Conservation (phyloP, 768 basidiomycete genomes). For the Solioccasus polychromus region DNA sequence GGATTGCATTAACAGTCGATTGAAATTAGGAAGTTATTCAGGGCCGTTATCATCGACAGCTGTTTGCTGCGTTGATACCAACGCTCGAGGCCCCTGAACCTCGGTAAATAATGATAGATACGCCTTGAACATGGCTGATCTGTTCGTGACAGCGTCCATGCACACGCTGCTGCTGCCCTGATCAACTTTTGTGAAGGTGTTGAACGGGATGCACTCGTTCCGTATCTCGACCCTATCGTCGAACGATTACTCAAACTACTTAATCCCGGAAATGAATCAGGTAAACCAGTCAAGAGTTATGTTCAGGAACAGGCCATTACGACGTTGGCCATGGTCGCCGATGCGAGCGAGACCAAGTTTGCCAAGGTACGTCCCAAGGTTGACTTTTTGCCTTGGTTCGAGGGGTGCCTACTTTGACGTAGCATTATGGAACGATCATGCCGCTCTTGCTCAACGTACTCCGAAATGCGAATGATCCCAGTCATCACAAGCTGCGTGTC, state of each 20-base stretch:
- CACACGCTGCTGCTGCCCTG: slow-evolving; percentile 82
- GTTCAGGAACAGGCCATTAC: slow-evolving; percentile 89
- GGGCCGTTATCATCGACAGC: slow-evolving; percentile 59
- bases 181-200: slow-evolving; percentile 93
- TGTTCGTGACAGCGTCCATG: slow-evolving; percentile 58
- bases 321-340: slow-evolving; percentile 86
- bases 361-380: slow-evolving; percentile 47
- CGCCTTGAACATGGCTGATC: background rate
- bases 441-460: slow-evolving; percentile 76
- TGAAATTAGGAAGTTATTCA: slow-evolving; percentile 69
- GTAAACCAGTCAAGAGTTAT: slow-evolving; percentile 48
- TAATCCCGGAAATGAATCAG: slow-evolving; percentile 46
- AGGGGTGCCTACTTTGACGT: too few species aligned
- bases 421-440: slow-evolving; percentile 82
- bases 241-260: slow-evolving; percentile 58
- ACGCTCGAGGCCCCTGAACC: slow-evolving; percentile 74
- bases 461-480: slow-evolving; percentile 62
- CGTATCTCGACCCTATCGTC: slow-evolving; percentile 79
- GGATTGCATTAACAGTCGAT: background rate
- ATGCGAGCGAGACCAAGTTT: slow-evolving; percentile 78
- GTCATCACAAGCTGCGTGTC: slow-evolving; percentile 65
- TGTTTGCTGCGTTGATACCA: slow-evolving; percentile 69
- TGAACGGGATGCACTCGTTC: slow-evolving; percentile 64
- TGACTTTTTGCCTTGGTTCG: too few species aligned
- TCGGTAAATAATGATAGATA: slow-evolving; percentile 39